These are phyloP conservation scores for Vigna unguiculata DNA, from an alignment of 306 rosid genomes.

Conservation along the genomic window DNA sequence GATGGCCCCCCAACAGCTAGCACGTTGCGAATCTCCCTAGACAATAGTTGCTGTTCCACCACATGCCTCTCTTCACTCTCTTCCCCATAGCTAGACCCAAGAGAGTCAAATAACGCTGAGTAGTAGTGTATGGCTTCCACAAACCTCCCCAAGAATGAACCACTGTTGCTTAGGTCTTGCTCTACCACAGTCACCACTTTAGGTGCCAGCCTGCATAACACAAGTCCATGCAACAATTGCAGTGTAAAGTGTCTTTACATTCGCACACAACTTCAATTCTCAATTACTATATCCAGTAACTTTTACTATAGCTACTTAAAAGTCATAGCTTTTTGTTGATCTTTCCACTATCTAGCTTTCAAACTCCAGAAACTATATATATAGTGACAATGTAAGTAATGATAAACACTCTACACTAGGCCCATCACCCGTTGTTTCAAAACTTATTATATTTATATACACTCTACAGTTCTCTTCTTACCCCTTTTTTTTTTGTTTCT, in stretches of 20 bases:
- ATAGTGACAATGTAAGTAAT: neutral
- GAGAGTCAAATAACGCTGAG: slow-evolving; percentile 91
- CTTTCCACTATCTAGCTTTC: neutral
- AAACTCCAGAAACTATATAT: neutral
- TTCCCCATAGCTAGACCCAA: slow-evolving; percentile 93
- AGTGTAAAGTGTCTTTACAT: neutral
- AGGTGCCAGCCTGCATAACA: slow-evolving; percentile 73
- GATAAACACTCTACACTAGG: neutral
- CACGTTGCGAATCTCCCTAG: slow-evolving; percentile 90
- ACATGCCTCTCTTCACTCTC: slow-evolving; percentile 97
- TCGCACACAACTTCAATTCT: neutral
- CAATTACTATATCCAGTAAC: neutral
- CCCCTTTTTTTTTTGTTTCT: slow-evolving; percentile 23
- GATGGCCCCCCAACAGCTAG: slow-evolving; percentile 93
- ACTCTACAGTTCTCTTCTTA: slow-evolving; percentile 6
- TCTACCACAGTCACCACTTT: slow-evolving; percentile 99
- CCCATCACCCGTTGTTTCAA: neutral
- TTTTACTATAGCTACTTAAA: neutral
- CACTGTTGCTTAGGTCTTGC: slow-evolving; percentile 91
- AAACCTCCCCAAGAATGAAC: slow-evolving; percentile 92
- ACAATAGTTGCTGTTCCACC: slow-evolving; percentile 91
- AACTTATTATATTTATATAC: neutral
- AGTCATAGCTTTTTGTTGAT: neutral
- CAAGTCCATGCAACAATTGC: slow-evolving; percentile 31
- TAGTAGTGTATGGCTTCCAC: slow-evolving; percentile 99